Conservation (phyloP, 83 land plant species). For the Picea mariana region DNA sequence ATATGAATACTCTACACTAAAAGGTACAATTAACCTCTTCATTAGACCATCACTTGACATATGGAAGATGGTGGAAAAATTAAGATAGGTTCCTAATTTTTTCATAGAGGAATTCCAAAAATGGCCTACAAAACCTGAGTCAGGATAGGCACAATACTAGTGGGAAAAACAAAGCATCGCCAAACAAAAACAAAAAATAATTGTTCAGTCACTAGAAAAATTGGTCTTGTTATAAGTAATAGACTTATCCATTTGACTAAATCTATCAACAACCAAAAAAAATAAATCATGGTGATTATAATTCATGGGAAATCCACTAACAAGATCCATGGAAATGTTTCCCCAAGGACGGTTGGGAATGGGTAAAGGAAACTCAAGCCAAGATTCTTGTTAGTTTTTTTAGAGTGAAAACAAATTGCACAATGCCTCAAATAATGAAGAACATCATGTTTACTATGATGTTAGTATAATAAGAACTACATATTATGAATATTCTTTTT, state of each 20-base stretch:
- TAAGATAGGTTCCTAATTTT: neutral
- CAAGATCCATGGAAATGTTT: neutral
- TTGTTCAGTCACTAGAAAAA: neutral
- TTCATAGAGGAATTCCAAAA: neutral
- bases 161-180: neutral
- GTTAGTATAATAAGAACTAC: no score
- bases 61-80: neutral
- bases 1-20: neutral
- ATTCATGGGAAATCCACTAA: neutral
- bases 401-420: neutral
- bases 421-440: neutral
- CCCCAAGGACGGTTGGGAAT: neutral
- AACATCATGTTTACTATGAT: no score
- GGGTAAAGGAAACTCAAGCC: neutral
- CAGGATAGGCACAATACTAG: neutral
- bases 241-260: neutral
- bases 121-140: neutral
- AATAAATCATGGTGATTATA: neutral
- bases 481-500: neutral
- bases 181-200: neutral
- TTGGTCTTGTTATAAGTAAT: neutral
- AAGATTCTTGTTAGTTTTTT: neutral
- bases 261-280: neutral
- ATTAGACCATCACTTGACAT: no score
- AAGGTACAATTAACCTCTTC: no score